A percentile compares a stretch with the other conserved stretches of the same genome.
phyloP scores from a whole-genome alignment of 2,329 filamentous ascomycete species.

The Sordariomycetes sp. region DNA sequence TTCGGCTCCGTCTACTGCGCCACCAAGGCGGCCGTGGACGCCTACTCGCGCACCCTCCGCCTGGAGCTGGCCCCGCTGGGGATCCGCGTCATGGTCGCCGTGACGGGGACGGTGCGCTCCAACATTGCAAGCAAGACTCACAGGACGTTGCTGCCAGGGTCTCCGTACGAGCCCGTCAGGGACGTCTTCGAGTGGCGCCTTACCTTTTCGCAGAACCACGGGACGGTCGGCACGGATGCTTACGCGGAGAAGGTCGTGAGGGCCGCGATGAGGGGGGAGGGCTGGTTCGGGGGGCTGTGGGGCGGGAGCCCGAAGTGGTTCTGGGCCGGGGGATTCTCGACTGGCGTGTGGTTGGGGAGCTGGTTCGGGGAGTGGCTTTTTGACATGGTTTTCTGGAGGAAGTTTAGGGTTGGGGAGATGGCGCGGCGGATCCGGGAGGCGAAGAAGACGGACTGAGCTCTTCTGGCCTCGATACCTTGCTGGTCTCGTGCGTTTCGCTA shows the following conservation, averaged over 20 bases:
- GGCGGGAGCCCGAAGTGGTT: slow-evolving; percentile 20
- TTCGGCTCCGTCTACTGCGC: slow-evolving; percentile 41
- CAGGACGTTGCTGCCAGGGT: slow-evolving; percentile 26
- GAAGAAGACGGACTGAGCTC: slow-evolving; percentile 11
- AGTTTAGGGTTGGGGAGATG: slow-evolving; percentile 10
- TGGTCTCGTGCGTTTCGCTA: not conserved
- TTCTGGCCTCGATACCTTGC: not conserved
- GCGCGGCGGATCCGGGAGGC: slow-evolving; percentile 12
- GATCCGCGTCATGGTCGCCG: slow-evolving; percentile 43
- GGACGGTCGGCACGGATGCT: slow-evolving; percentile 22
- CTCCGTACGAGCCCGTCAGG: slow-evolving; percentile 30
- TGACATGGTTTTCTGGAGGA: slow-evolving; percentile 14
- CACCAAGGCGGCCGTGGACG: slow-evolving; percentile 38
- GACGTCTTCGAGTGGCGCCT: slow-evolving; percentile 31
- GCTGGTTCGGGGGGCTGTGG: slow-evolving; percentile 5
- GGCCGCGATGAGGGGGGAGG: slow-evolving; percentile 20
- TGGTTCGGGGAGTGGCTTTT: slow-evolving; percentile 15
- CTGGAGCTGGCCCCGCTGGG: slow-evolving; percentile 38
- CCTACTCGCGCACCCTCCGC: slow-evolving; percentile 38
- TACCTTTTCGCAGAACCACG: slow-evolving; percentile 27
- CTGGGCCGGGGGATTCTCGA: slow-evolving; percentile 19
- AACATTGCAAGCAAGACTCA: slow-evolving; percentile 30
- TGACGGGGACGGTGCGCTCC: slow-evolving; percentile 38
- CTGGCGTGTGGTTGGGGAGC: slow-evolving; percentile 14
- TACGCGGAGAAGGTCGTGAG: slow-evolving; percentile 29